Conservation (phyloP, 176 grass and related monocot genomes). For the Phoenix roebelenii region DNA sequence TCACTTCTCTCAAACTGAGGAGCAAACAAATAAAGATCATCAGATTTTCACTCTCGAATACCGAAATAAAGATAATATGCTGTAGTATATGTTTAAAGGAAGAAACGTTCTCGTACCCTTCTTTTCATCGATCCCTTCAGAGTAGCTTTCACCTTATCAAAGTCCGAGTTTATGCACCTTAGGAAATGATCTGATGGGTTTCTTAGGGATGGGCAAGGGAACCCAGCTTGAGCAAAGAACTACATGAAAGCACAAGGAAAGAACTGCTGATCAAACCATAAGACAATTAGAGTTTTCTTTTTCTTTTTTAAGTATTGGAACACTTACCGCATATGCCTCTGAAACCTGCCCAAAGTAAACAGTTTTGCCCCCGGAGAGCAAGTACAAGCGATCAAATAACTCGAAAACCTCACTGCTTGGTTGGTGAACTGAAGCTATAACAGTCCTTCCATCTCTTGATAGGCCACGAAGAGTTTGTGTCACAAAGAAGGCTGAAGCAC, state of each 20-base stretch:
- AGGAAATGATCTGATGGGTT: slow-evolving; percentile 99
- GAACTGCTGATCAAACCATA: too few species aligned
- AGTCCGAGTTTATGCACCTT: slow-evolving; percentile 89
- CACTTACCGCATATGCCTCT: slow-evolving; percentile 65
- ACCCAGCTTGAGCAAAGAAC: slow-evolving; percentile 85
- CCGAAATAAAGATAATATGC: slow-evolving; percentile 8
- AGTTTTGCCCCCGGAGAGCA: slow-evolving; percentile 94
- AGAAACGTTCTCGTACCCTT: slow-evolving; percentile 31
- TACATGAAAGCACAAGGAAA: slow-evolving; percentile 8
- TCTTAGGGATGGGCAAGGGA: slow-evolving; percentile 74
- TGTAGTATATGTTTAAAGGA: neutral
- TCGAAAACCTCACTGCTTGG: slow-evolving; percentile 98
- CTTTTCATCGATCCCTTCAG: slow-evolving; percentile 87
- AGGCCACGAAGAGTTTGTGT: slow-evolving; percentile 82
- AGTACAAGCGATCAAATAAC: slow-evolving; percentile 89
- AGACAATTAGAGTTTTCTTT: too few species aligned
- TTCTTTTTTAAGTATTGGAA: too few species aligned
- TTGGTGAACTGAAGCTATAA: slow-evolving; percentile 92
- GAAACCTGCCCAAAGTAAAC: slow-evolving; percentile 84
- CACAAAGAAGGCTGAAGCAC: slow-evolving; percentile 98
- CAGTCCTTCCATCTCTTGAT: slow-evolving; percentile 88
- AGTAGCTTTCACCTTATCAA: slow-evolving; percentile 98
- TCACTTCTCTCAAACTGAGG: slow-evolving; percentile 63
- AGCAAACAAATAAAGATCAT: neutral
- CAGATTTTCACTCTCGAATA: too few species aligned